phyloP scores from a whole-genome alignment of 2,329 filamentous ascomycete species.

The Hirsutella thompsonii region DNA sequence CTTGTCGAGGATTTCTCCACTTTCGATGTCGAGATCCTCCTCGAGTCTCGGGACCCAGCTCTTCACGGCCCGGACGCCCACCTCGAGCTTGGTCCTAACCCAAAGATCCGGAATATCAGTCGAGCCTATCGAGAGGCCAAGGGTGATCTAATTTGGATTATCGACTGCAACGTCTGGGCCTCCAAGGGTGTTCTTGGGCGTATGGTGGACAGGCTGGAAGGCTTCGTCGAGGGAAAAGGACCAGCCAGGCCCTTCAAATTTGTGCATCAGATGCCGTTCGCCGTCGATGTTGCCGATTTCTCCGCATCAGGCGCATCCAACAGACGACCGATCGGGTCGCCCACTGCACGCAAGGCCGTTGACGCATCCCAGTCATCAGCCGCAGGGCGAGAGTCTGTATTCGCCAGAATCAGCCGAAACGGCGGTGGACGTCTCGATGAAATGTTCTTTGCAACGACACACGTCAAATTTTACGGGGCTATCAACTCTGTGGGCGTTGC shows the following conservation, averaged over 20 bases:
- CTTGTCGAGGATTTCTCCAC: conserved; percentile 61
- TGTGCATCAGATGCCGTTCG: conserved; percentile 84
- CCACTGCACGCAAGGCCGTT: conserved; percentile 16
- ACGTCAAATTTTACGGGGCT: conserved; percentile 95
- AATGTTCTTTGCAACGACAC: conserved; percentile 83
- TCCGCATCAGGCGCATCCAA: conserved; percentile 7
- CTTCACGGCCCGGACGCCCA: conserved; percentile 42
- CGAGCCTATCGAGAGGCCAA: conserved; percentile 80
- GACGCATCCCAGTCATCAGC: conserved; percentile 14
- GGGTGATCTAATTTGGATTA: conserved; percentile 82
- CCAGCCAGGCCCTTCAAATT: conserved; percentile 62
- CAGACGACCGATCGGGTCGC: conserved; percentile 18
- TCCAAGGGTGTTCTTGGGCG: conserved; percentile 64
- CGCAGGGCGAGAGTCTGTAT: conserved; percentile 9
- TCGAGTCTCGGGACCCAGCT: conserved; percentile 71
- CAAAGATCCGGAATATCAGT: conserved; percentile 97
- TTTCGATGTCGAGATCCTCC: conserved; percentile 57
- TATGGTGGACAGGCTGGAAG: conserved; percentile 81
- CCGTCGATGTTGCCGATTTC: conserved; percentile 53
- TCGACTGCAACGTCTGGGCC: conserved; percentile 96
- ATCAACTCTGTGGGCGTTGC: conserved; percentile 90
- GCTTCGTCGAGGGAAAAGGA: conserved; percentile 38
- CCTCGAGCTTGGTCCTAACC: conserved; percentile 71
- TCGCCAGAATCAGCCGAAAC: conserved; percentile 20
- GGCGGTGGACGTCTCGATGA: conserved; percentile 83